Evolutionary conservation across 495 filamentous ascomycete species (phyloP), one percentile per base, ranked within the genome.

Genomic region (Xylaria nigripes): DNA sequence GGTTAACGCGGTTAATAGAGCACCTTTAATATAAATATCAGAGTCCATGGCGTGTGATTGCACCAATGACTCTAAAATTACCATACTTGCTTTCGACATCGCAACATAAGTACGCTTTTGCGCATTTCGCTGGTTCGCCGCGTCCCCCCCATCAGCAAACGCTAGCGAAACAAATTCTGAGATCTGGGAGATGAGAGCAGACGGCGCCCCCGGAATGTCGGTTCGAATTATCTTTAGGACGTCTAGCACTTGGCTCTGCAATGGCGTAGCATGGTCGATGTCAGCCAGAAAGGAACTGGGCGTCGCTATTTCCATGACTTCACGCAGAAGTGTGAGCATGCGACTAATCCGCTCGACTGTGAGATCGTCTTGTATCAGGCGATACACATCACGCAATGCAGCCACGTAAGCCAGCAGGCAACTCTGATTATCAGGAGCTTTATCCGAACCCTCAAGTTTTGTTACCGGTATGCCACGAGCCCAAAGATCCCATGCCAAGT

Each of bases 201-300:
- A 76, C 19, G 90, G 83, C 0, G 85, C 83, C 1, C 80, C 82
- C 4, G 75, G 68, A 21, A 85, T 71, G 48, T 92, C 86, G 2
- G 79, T 80, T 25, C 85, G 83, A 15, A 96, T 77, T 38, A 79
- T 76, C 59, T 83, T 85, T 36, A 94, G 71, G 36, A 80, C 83
- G 21, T 89, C 83, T 13, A 93, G 68, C 15, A 92, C 82, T 58
- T 85, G 75, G 10, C 68, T 78, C 63, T 98, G 93, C 7, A 98
- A 67, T 8, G 81, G 77, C 1, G 90, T 96, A 54, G 87, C 76
- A 51, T 82, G 83, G 48, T 96, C 91, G n/a, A 90, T 74, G 69
- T 96, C 93, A 30, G 81, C 82, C 30, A 86, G 84, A 62, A 96
- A 96, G 15, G 80, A 71, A 2, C 85, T 79, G n/a, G 80, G 79